Conservation (phyloP, 345 rosid genomes). For the Tarenaya hassleriana region DNA sequence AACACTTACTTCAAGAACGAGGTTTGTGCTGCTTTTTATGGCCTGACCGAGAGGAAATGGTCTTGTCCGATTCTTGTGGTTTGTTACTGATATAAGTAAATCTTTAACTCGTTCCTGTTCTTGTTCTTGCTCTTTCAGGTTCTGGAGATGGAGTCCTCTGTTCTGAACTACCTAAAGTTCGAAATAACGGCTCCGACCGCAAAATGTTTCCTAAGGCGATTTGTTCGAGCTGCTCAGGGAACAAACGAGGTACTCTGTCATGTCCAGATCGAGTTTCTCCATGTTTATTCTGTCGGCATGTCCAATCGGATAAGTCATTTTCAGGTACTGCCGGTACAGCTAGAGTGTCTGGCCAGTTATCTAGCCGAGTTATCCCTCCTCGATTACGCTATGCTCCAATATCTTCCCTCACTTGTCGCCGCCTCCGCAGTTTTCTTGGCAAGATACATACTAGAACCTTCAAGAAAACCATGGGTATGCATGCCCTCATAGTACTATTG, state of each 20-base stretch:
- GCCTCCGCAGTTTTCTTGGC: conserved; percentile 88
- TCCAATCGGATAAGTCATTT: too few relatives aligned
- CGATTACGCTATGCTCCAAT: conserved; percentile 67
- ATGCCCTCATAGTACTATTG: not conserved
- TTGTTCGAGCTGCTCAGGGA: conserved; percentile 84
- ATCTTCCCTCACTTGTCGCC: conserved; percentile 76
- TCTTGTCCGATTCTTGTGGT: conserved; percentile 16
- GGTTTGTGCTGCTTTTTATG: conserved; percentile 37
- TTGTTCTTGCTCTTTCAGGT: conserved; percentile 36
- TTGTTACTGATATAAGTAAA: not conserved
- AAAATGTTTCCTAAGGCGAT: conserved; percentile 81
- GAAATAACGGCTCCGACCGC: conserved; percentile 89
- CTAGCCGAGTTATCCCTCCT: conserved; percentile 67
- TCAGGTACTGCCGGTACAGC: conserved; percentile 60
- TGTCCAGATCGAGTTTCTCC: not conserved
- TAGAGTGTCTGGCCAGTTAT: conserved; percentile 82
- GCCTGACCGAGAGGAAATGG: not conserved
- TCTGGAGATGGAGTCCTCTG: conserved; percentile 85
- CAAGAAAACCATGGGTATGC: conserved; percentile 83
- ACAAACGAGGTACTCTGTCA: conserved; percentile 51
- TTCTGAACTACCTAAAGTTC: conserved; percentile 79
- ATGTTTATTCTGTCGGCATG: conserved; percentile 1
- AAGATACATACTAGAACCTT: conserved; percentile 58
- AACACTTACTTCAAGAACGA: conserved; percentile 83
- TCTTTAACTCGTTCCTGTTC: not conserved